Evolutionary conservation across 495 filamentous ascomycete species (phyloP), one percentile per base, ranked within the genome.

Genomic region (Xylaria sp.): DNA sequence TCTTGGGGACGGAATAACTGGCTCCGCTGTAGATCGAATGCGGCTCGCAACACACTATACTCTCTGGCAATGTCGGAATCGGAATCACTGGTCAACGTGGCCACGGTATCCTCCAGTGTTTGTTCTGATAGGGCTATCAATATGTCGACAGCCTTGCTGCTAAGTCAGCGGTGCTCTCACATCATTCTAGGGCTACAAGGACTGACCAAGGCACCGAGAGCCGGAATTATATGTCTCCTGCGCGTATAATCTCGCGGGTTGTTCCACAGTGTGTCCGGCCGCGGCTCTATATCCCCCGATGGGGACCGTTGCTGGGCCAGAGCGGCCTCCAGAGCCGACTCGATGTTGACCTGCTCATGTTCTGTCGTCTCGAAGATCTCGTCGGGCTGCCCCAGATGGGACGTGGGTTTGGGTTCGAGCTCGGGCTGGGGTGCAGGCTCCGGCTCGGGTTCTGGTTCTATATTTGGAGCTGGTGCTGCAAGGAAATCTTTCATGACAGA

Each of bases 1-100:
- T 88, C 85, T 44, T 67, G 31, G 9, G 70, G 57, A 24, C 17
- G n/a, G 3, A 90, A 93, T 76, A 97, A 97, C 3, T 93, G 86
- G 69, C 89, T 88, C 75, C 95, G 93, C 5, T 93, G 93, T 61
- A 93, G 87, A 68, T 94, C 90, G 72, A 97, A 97, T 1, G 95
- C 86, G 3, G 89, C 88, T 76, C 92, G 92, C 75, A 97, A 87
- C 8, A 90, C 90, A 6, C 86, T 85, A 80, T 97, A 98, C n/a
- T 92, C 90, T 76, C 92, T 92, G 9, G 91, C 88, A 68, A 92
- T 88, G 59, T 94, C 92, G 14, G 92, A 93, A 4, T 93, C 89
- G 11, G 87, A 84, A 41, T 92, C 86, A 0, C 90, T 89, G n/a
- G 93, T 86, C 61, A 94, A 90, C 21, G 86, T 88, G 19, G 77